Percentiles rank a stretch among this genome's conserved stretches.
These are phyloP conservation scores for Emericellopsis cladophorae DNA, from an alignment of 2,329 filamentous ascomycete species.

Conservation along the genomic window DNA sequence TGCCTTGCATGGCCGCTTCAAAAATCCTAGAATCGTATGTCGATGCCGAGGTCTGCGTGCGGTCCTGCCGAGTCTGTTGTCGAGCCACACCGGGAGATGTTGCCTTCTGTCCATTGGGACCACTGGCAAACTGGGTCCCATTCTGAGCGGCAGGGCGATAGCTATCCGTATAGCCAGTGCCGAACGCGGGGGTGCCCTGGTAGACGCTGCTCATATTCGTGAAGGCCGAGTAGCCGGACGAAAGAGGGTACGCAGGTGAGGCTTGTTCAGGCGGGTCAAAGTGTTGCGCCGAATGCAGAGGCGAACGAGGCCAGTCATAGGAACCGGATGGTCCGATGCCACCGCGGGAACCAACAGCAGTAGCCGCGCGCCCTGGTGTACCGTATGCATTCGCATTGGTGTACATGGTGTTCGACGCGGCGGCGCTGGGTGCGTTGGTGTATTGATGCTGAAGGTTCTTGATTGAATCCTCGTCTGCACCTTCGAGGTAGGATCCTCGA, in stretches of 20 bases:
- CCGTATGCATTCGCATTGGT: no score
- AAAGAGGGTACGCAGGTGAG: conserved; percentile 4
- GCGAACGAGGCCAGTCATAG: not conserved
- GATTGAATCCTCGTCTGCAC: not conserved
- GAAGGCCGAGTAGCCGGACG: conserved; percentile 23
- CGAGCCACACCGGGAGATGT: not conserved
- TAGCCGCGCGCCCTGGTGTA: not conserved
- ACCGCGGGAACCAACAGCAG: not conserved
- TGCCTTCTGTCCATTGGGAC: conserved; percentile 2
- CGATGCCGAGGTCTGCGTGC: conserved; percentile 3
- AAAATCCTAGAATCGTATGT: conserved; percentile 22
- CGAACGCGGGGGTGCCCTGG: conserved; percentile 26
- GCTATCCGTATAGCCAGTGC: conserved; percentile 6
- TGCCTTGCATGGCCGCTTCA: conserved; percentile 17
- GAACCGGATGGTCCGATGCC: not conserved
- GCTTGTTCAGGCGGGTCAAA: not conserved
- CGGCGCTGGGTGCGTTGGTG: not conserved
- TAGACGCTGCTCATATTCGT: conserved; percentile 38
- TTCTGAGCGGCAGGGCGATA: not conserved
- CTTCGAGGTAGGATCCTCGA: not conserved
- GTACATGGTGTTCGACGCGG: not conserved
- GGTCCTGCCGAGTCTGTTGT: no score
- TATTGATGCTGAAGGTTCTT: not conserved
- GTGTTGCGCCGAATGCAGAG: not conserved
- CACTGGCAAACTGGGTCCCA: not conserved